phyloP scores from a whole-genome alignment of 768 basidiomycete genomes.

The Suillus fuscotomentosus region DNA sequence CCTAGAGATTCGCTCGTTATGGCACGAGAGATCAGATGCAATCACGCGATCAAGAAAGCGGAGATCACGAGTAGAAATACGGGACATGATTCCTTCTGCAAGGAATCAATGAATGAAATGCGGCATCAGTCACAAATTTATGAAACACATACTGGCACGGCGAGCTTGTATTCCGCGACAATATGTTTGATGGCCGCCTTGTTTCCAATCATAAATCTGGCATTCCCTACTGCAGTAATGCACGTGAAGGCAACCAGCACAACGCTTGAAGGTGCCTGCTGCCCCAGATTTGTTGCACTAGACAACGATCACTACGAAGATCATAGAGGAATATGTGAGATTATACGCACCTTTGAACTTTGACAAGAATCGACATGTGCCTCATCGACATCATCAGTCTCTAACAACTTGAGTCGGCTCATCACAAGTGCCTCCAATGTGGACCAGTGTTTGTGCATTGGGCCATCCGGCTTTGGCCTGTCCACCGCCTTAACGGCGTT shows the following conservation, averaged over 20 bases:
- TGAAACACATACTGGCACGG: conserved; percentile 18
- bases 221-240: conserved; percentile 31
- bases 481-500: conserved; percentile 11
- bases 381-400: conserved; percentile 6
- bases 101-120: neutral
- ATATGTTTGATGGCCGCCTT: conserved; percentile 24
- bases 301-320: neutral
- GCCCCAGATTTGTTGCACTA: conserved; percentile 27
- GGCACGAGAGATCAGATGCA: conserved; percentile 14
- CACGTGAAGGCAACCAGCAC: conserved; percentile 28
- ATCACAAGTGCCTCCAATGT: conserved; percentile 19
- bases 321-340: neutral
- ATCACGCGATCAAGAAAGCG: conserved; percentile 25
- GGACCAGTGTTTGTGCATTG: conserved; percentile 19
- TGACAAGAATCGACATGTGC: conserved; percentile 24
- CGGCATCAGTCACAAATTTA: neutral
- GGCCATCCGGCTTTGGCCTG: conserved; percentile 16
- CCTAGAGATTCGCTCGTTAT: conserved; percentile 18
- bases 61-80: conserved; percentile 20
- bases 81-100: conserved; percentile 21
- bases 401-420: conserved; percentile 14
- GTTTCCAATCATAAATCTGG: conserved; percentile 29
- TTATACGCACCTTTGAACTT: conserved; percentile 18
- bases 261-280: conserved; percentile 24
- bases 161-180: conserved; percentile 27